Base-by-base conservation (phyloP, 495 filamentous ascomycete genomes). In the Trichoderma virens region DNA sequence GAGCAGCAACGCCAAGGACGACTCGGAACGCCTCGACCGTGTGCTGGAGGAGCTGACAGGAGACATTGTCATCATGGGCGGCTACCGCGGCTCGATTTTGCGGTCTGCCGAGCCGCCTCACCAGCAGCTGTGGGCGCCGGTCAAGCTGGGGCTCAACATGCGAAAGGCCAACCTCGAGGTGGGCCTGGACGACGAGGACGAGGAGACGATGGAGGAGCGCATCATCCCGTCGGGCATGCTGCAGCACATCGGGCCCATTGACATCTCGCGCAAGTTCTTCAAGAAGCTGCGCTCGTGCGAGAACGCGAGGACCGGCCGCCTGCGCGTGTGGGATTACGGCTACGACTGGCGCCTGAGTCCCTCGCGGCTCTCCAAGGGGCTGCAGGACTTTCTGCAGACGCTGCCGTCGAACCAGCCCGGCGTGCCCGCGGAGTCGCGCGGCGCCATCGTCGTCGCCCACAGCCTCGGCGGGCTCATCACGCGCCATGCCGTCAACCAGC, bases 311-410 rank as follows among this genome's bases (percentile, higher is more conserved):
- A 82, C 80, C 16, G 90, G 90, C 28, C 88, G 82, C 65, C 77
- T 97, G 1, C 81, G 92, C 43, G 85, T 97, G 2, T 89, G 89
- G 74, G 88, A 97, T 66, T 98, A 94, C 69, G 92, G 94, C 34
- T 98, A 96, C 70, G 93, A 98, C 73, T 98, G 93, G 93, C 85
- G 94, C 32, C 77, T 98, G 62, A 91, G 89, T 65, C 94, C 94
- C 1, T 83, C 90, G 69, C 75, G 93, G 1, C 82, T 95, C 2
- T 91, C 89, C 0, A 76, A 79, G 11, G 82, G 83, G 60, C 75
- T 98, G 6, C 83, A 88, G 31, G 71, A 79, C 34, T 97, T 89
- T 66, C 77, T 98, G 16, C 85, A 90, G 72, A 78, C 74, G 5
- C 77, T 98, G 2, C 90, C 86, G 1, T 93, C 86, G 47, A 97